phyloP scores from a whole-genome alignment of 2,329 filamentous ascomycete genomes.

The Chrysoporthe cubensis region DNA sequence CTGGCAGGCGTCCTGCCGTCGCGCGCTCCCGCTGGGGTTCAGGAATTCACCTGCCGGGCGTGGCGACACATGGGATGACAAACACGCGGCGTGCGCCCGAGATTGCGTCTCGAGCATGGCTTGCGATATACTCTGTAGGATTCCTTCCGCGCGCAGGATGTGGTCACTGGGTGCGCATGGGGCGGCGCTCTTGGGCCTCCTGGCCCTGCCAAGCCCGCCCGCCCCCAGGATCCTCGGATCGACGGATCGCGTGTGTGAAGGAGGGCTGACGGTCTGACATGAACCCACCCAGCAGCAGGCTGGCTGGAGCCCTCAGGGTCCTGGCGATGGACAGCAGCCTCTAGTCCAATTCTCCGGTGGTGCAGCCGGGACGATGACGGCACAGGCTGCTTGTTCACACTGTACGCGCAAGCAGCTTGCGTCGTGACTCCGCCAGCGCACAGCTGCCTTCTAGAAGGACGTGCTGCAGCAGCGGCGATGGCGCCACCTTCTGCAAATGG shows the following conservation, averaged over 20 bases:
- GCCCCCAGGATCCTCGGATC: constrained; percentile 1
- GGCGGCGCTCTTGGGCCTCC: neutral
- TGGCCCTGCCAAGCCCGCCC: neutral
- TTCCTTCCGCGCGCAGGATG: constrained; percentile 7
- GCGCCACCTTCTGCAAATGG: constrained; percentile 3
- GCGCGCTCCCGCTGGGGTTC: too few relatives aligned
- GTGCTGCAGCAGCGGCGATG: neutral
- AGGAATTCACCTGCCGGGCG: too few relatives aligned
- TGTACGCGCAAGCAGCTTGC: neutral
- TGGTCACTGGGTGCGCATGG: constrained; percentile 7
- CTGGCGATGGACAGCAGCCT: neutral
- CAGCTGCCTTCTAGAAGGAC: constrained; percentile 5
- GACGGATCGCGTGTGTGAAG: neutral
- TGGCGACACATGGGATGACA: too few relatives aligned
- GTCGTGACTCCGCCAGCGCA: neutral
- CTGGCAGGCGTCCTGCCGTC: too few relatives aligned
- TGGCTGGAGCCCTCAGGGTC: neutral
- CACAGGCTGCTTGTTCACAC: neutral
- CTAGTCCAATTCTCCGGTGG: neutral
- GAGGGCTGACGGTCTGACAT: constrained; percentile 2
- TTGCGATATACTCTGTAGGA: neutral
- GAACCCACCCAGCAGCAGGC: neutral
- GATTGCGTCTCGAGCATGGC: neutral
- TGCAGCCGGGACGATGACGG: neutral
- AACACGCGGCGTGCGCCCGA: neutral